Conservation (phyloP, 768 basidiomycete genomes). For the Russula compacta region DNA sequence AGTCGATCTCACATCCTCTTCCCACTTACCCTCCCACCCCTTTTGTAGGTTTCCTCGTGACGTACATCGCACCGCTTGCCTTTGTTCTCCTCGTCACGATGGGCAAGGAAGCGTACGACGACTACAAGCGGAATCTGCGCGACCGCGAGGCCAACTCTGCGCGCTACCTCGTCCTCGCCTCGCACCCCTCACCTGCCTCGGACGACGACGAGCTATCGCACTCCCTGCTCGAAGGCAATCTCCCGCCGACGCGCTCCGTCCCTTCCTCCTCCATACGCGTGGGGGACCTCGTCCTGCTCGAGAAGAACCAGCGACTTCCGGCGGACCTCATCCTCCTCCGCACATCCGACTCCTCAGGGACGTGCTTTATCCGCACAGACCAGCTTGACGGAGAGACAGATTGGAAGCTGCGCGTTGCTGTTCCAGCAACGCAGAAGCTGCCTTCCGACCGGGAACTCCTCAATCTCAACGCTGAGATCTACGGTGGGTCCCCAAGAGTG, state of each 20-base stretch:
- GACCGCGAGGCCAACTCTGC: constrained; percentile 95
- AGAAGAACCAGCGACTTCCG: constrained; percentile 97
- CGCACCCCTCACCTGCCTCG: constrained; percentile 28
- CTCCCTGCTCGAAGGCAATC: constrained; percentile 1
- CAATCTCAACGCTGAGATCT: constrained; percentile 76
- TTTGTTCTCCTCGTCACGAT: constrained; percentile 94
- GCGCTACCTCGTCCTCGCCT: constrained; percentile 76
- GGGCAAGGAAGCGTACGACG: constrained; percentile 98
- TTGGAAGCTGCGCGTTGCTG: constrained; percentile 93
- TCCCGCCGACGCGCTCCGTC: constrained; percentile 47
- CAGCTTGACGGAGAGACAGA: constrained; percentile 99
- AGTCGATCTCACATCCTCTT: not conserved
- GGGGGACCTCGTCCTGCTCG: constrained; percentile 82
- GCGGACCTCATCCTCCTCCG: constrained; percentile 86
- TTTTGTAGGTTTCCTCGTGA: constrained; percentile 78
- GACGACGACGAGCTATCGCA: constrained; percentile 24
- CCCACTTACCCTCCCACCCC: not conserved
- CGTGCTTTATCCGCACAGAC: constrained; percentile 96
- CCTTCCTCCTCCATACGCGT: constrained; percentile 85
- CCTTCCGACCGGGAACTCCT: constrained; percentile 46
- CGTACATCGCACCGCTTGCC: constrained; percentile 92
- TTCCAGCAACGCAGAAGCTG: constrained; percentile 73
- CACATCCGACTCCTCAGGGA: constrained; percentile 83
- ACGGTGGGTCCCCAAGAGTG: constrained; percentile 42
- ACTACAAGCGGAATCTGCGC: constrained; percentile 87